These are phyloP conservation scores for Dioscorea alata DNA, from an alignment of 106 monocot genomes.

Conservation along the genomic window DNA sequence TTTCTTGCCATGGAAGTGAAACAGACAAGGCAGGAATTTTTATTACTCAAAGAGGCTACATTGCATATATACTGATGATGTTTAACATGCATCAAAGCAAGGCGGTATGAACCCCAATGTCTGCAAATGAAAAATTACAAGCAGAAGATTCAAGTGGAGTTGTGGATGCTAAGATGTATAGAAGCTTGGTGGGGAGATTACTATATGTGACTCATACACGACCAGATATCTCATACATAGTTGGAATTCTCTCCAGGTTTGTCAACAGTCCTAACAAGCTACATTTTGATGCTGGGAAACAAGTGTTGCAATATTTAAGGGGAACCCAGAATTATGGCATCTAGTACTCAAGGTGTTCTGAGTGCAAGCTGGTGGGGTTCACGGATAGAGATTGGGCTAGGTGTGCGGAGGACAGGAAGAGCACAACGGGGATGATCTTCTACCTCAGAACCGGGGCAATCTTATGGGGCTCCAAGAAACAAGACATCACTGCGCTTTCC, in stretches of 20 bases:
- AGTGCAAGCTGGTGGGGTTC: no score
- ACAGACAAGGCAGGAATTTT: constrained; percentile 3
- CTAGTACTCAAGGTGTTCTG: no score
- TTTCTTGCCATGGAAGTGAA: constrained; percentile 4
- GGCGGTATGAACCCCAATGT: constrained; percentile 1
- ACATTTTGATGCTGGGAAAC: no score
- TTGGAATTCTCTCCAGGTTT: no score
- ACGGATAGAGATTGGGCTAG: not conserved
- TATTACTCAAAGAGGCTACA: not conserved
- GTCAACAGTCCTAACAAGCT: no score
- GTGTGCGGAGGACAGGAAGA: not conserved
- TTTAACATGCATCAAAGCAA: constrained; percentile 9
- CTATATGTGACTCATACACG: not conserved
- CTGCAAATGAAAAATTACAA: no score
- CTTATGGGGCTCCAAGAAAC: not conserved
- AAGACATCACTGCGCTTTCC: not conserved
- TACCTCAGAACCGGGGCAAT: not conserved
- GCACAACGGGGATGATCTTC: not conserved
- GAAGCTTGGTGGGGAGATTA: not conserved
- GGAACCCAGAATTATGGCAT: no score
- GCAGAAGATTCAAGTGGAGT: no score
- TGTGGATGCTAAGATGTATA: no score
- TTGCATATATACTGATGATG: constrained; percentile 1
- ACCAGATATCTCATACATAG: constrained; percentile 2
- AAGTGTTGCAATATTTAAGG: no score